Conservation (phyloP, 2,329 filamentous ascomycete species). For the Fusarium torreyae region DNA sequence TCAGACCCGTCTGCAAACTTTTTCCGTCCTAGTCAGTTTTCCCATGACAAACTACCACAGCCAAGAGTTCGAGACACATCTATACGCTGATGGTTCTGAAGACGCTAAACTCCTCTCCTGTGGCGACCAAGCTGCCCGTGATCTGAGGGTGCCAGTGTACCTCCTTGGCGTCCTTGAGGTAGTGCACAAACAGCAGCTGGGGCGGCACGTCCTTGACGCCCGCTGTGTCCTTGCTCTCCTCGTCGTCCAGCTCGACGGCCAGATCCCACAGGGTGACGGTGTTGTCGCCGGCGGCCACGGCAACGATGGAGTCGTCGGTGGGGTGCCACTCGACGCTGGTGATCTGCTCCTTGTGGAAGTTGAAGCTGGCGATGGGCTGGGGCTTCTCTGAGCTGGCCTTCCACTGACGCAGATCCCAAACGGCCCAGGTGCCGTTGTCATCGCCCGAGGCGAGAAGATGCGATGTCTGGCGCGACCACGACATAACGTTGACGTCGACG, state of each 20-base stretch:
- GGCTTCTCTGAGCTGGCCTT: constrained; percentile 76
- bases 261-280: constrained; percentile 97
- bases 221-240: constrained; percentile 92
- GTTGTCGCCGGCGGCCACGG: constrained; percentile 92
- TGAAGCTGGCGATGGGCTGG: constrained; percentile 90
- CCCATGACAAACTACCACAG: background rate
- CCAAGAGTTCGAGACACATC: constrained; percentile 17
- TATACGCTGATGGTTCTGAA: constrained; percentile 89
- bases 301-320: constrained; percentile 94
- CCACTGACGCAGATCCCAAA: constrained; percentile 98
- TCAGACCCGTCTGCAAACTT: constrained; percentile 32
- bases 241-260: constrained; percentile 95
- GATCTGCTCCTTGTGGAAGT: constrained; percentile 96
- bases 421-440: constrained; percentile 93
- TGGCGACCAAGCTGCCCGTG: constrained; percentile 88
- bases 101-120: constrained; percentile 89
- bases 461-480: constrained; percentile 90
- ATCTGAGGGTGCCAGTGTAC: constrained; percentile 98
- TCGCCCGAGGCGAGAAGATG: constrained; percentile 93
- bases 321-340: constrained; percentile 98
- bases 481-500: constrained; percentile 95
- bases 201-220: constrained; percentile 92
- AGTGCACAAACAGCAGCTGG: constrained; percentile 96
- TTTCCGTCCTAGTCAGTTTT: constrained; percentile 27
- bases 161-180: constrained; percentile 95